Base-by-base conservation (phyloP, 495 filamentous ascomycete species). In the Thermothielavioides terrestris region DNA sequence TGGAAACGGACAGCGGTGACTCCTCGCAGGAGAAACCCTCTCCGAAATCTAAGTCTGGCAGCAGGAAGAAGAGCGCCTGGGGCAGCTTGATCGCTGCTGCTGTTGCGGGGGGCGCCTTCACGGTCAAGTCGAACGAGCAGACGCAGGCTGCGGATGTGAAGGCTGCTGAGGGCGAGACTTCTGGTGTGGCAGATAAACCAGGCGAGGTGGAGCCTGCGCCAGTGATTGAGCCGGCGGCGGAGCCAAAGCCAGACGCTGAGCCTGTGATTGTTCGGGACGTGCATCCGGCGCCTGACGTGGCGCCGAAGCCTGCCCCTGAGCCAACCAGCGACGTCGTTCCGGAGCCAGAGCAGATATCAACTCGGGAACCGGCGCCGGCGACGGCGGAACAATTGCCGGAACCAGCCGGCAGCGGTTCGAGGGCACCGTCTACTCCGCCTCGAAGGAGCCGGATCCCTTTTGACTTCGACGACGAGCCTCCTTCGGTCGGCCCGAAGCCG, bases 1-100 rank as follows among this genome's bases (percentile, higher is more conserved):
- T 76, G 28, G 77, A 80, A 22, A 69, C 77, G 15, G 76, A 76
- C 42, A 77, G 72, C 43, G 76, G 79, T n/a, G 75, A 67, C 25
- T 49, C 58, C 46, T 50, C 62, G 41, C 30, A 57, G 52, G 51
- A 57, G 42, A 15, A 57, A 18, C 58, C 50, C 26, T 40, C 63
- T 15, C 12, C 42, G 6, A 60, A 60, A 44, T 52, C 62, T 25
- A 67, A 57, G 48, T 54, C 63, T 35, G 55, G 55, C 14, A 49
- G 56, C 14, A 65, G 56, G 52, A 68, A 60, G 43, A 67, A 56
- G 37, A 53, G 45, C 46, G 57, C 57, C 7, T 76, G 72, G 73
- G 67, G 61, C 21, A 62, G 41, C 27, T 9, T 62, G 15, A 56
- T 75, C 35, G 60, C 67, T 28, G 69, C 66, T 48, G 68, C 68